phyloP scores from a whole-genome alignment of 306 rosid species.

The Elaeagnus macrophylla region DNA sequence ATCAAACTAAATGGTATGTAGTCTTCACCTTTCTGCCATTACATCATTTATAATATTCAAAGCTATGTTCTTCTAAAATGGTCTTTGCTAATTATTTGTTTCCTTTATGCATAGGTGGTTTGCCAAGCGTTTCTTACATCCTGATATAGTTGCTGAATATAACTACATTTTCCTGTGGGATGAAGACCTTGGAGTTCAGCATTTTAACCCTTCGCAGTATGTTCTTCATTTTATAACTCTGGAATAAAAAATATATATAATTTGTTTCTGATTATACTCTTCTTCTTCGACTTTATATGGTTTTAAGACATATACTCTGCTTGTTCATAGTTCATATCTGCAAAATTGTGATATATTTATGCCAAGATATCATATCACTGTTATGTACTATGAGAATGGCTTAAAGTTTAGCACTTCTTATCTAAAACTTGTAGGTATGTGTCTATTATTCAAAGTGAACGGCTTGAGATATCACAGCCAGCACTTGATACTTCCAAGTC shows the following conservation, averaged over 20 bases:
- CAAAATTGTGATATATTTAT: no score
- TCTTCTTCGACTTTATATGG: no score
- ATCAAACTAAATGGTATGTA: constrained; percentile 76
- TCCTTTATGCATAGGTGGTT: constrained; percentile 68
- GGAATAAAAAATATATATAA: background rate
- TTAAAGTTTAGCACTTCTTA: constrained; percentile 5
- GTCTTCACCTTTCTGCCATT: constrained; percentile 10
- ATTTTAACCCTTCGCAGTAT: constrained; percentile 65
- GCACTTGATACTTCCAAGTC: constrained; percentile 65
- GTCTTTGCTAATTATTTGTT: constrained; percentile 10
- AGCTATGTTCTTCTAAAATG: constrained; percentile 7
- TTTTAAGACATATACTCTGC: no score
- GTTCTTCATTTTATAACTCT: constrained; percentile 3
- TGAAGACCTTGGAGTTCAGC: constrained; percentile 87
- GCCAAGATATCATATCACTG: no score
- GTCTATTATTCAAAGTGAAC: constrained; percentile 57
- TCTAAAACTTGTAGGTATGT: constrained; percentile 40
- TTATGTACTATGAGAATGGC: no score
- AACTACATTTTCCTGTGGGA: constrained; percentile 91
- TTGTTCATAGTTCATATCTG: no score
- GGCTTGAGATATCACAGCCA: constrained; percentile 88
- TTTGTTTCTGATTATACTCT: background rate
- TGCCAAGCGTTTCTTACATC: constrained; percentile 95
- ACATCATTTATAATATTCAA: background rate
- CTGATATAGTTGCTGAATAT: constrained; percentile 81